Base-by-base conservation (phyloP, 805 yeast species). In the Priceomyces castillae region DNA sequence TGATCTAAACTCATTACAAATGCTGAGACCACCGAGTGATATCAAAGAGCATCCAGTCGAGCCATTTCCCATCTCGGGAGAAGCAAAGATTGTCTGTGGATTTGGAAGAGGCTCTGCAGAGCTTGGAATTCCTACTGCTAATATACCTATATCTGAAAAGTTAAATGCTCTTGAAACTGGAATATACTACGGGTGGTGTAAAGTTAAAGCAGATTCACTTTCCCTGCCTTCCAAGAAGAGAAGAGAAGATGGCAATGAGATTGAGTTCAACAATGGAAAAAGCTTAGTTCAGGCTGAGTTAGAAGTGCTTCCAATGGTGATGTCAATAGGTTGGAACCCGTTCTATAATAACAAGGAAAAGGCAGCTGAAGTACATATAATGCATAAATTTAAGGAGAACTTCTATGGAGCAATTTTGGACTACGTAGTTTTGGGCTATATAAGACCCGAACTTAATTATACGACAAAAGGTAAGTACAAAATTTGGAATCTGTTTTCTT, bases 301-400 rank as follows among this genome's bases (percentile, higher is more conserved):
- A 40, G 64, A 66, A 15, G 74, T 73, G 1, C 68, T 81, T 19
- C 97, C 97, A 0, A 89, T 90, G 83, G 99, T 94, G 7, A 84
- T 92, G 87, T 87, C 96, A 7, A 75, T 94, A 15, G 99, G 99
- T 1, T 88, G 90, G 86, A 94, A 94, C 59, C 98, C 99, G 30
- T 92, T 84, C 60, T 94, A 81, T 67, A 77, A 82, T 19, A 90
- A 94, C 63, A 73, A 78, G 39, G 77, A 77, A 53, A 88, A 87
- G 64, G 82, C 96, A 0, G 95, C 94, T 3, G 95, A 94, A 56
- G 71, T 94, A 17, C 97, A 94, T 62, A 76, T 94, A 4, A 73
- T 94, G 42, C 95, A 89, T 65, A 66, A 82, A 34, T 94, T 90
- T 56, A 49, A 58, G 0, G 56, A 68, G 9, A 73, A 77, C 49